These are phyloP conservation scores for Calonectria henricotiae DNA, from an alignment of 2,329 filamentous ascomycete species.

Conservation along the genomic window DNA sequence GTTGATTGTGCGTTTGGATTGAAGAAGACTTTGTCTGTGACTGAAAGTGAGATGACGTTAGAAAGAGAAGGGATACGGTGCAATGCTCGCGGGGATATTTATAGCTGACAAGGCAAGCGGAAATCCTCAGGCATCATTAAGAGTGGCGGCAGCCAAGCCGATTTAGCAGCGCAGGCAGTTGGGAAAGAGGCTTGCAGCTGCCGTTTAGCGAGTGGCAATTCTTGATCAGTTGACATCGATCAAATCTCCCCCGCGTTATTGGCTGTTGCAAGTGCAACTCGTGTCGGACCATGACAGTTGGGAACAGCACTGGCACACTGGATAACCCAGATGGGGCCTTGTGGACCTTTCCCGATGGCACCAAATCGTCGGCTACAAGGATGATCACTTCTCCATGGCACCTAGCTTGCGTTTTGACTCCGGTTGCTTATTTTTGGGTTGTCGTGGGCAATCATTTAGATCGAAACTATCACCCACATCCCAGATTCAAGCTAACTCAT, in stretches of 20 bases:
- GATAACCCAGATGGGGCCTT: neutral
- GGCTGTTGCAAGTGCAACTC: conserved; percentile 15
- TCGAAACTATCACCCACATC: neutral
- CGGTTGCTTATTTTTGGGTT: neutral
- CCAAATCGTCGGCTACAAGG: neutral
- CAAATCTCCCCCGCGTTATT: conserved; percentile 28
- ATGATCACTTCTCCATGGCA: conserved; percentile 7
- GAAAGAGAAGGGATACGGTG: neutral
- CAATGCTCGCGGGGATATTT: conserved; percentile 17
- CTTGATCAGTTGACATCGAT: conserved; percentile 8
- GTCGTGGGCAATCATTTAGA: neutral
- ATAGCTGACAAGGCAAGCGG: conserved; percentile 5
- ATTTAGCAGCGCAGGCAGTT: neutral
- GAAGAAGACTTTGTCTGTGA: conserved; percentile 1
- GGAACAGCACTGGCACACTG: conserved; percentile 8
- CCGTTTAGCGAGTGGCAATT: conserved; percentile 13
- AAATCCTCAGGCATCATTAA: conserved; percentile 29
- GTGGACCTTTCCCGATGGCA: conserved; percentile 9
- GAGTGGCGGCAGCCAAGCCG: conserved; percentile 3
- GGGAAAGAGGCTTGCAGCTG: conserved; percentile 1
- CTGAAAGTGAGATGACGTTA: conserved; percentile 32
- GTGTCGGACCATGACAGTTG: conserved; percentile 9
- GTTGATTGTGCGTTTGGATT: conserved; percentile 27
- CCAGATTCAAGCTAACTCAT: neutral
- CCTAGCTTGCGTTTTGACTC: conserved; percentile 8